Evolutionary conservation across 805 yeast genomes (phyloP).

Genomic region (Naumovozyma castellii): DNA sequence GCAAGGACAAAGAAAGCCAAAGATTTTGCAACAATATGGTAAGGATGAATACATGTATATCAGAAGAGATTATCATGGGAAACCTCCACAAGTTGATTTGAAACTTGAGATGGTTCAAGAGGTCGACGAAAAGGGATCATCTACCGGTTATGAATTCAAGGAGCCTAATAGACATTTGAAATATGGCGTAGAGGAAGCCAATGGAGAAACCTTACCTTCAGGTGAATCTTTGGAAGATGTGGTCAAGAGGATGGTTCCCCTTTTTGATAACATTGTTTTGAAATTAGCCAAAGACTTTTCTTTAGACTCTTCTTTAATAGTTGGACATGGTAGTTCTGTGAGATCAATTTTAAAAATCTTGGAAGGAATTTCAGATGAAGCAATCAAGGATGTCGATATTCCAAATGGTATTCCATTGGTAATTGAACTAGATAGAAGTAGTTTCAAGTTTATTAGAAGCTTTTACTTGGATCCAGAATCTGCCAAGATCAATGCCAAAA

Average conservation of each 20-base stretch:
- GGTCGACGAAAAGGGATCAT: conserved; percentile 24
- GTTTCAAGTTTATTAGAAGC: conserved; percentile 39
- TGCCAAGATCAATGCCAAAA: conserved; percentile 70
- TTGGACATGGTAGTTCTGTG: conserved; percentile 77
- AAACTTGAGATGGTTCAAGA: conserved; percentile 34
- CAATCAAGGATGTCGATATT: conserved; percentile 63
- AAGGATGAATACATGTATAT: conserved; percentile 64
- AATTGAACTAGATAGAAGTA: conserved; percentile 45
- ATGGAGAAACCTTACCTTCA: conserved; percentile 43
- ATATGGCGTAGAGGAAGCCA: conserved; percentile 30
- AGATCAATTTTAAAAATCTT: conserved; percentile 64
- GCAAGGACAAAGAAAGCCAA: conserved; percentile 69
- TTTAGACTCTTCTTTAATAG: conserved; percentile 52
- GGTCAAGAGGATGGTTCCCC: conserved; percentile 54
- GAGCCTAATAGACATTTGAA: conserved; percentile 30
- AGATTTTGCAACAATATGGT: conserved; percentile 56
- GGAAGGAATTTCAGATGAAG: conserved; percentile 55
- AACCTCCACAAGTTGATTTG: conserved; percentile 43
- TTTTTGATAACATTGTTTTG: conserved; percentile 42
- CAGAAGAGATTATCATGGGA: conserved; percentile 72
- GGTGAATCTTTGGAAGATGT: conserved; percentile 73
- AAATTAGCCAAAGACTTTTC: conserved; percentile 36
- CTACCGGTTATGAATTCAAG: conserved; percentile 29
- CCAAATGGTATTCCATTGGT: conserved; percentile 80
- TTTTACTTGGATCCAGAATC: conserved; percentile 72